Evolutionary conservation across 371 early-diverging fungal genomes (phyloP), one percentile per base, ranked within the genome.

Genomic region (Mortierella sp.): DNA sequence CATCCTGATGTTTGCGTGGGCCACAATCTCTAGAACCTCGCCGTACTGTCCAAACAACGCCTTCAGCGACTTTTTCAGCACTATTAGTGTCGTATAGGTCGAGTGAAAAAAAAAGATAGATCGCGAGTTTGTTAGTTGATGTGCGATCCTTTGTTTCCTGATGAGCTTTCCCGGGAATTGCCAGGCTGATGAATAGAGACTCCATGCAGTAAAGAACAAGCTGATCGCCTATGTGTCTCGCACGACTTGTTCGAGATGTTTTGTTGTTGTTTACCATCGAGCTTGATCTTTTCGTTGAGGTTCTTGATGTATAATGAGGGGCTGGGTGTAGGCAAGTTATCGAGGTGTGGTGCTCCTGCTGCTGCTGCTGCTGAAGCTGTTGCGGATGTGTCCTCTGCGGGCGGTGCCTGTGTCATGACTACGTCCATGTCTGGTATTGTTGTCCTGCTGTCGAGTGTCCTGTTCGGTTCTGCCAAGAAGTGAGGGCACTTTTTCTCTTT

Each of bases 231-330:
- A 8, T n/a, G 6, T n/a, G 91, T 90, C 80, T 93, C 92, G 22
- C 97, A 89, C 0, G 93, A 88, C 45, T 90, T 91, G 79, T 93
- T 94, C 67, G 97, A 83, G 2, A 92, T 95, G 94, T 85, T 8
- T 58, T 6, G 24, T 41, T 10, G 61, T 13, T 68, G 9, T 19
- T 34, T 86, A 95, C 95, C 94, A 76, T 90, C 87, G 69, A 95
- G 88, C 71, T 95, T 94, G 65, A 96, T 91, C 85, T 96, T 95
- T 79, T 96, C 97, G 77, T 96, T 94, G 50, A 98, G 87, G 80
- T 94, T 93, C 73, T 92, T 92, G 71, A 96, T 91, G 86, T 97
- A 97, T 69, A 98, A 89, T 24, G 97, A 96, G 91, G 26, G 98
- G 95, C 45, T 92, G 85, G 48, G 88, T 90, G 79, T 91, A 88